Conservation (phyloP, 2,329 filamentous ascomycete species). For the Hypoxylon sp. region DNA sequence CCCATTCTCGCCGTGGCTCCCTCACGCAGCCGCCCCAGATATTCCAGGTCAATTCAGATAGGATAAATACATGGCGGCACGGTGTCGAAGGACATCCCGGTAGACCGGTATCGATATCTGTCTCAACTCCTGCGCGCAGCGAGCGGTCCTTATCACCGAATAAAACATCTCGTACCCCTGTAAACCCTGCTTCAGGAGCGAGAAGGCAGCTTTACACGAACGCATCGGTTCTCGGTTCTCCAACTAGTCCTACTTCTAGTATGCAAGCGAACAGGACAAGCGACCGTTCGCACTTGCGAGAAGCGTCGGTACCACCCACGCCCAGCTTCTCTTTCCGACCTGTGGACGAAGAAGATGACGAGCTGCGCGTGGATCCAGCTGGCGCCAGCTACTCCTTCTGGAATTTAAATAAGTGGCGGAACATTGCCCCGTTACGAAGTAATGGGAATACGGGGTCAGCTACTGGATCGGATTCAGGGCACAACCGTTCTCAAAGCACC, state of each 20-base stretch:
- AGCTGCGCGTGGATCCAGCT: slow-evolving; percentile 56
- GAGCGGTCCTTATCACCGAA: slow-evolving; percentile 71
- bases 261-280: slow-evolving; percentile 45
- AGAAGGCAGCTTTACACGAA: slow-evolving; percentile 61
- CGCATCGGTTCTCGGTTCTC: slow-evolving; percentile 47
- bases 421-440: slow-evolving; percentile 40
- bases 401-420: slow-evolving; percentile 70
- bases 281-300: slow-evolving; percentile 38
- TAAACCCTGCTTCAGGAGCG: slow-evolving; percentile 63
- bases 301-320: slow-evolving; percentile 61
- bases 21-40: slow-evolving; percentile 59
- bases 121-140: slow-evolving; percentile 60
- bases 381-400: slow-evolving; percentile 67
- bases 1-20: slow-evolving; percentile 68
- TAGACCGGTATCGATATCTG: slow-evolving; percentile 56
- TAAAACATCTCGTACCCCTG: slow-evolving; percentile 59
- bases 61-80: slow-evolving; percentile 91
- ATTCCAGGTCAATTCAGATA: slow-evolving; percentile 69
- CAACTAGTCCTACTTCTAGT: slow-evolving; percentile 61
- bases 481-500: slow-evolving; percentile 38
- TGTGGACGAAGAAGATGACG: slow-evolving; percentile 58
- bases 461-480: slow-evolving; percentile 24
- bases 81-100: slow-evolving; percentile 60
- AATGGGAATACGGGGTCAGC: slow-evolving; percentile 11
- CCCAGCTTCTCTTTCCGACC: slow-evolving; percentile 69